Evolutionary conservation across 441 rosid species (phyloP).

Genomic region (Eruca vesicaria): DNA sequence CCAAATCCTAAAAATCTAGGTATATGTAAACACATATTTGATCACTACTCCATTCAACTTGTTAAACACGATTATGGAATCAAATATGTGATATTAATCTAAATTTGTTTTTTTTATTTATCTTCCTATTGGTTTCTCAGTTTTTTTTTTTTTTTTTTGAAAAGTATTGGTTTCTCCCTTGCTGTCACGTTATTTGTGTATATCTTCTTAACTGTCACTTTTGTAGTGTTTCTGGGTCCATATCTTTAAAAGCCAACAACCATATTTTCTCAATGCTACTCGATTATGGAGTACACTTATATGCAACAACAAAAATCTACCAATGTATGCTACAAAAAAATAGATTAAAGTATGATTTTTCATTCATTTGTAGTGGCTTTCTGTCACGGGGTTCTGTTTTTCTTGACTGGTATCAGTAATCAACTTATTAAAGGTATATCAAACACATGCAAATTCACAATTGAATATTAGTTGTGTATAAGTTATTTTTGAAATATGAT

Average conservation of each 20-base stretch:
- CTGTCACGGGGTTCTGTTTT: neutral
- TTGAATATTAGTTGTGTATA: slow-evolving; percentile 6
- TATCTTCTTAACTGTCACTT: slow-evolving; percentile 10
- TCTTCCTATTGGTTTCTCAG: neutral
- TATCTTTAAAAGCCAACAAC: slow-evolving; percentile 9
- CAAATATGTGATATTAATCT: neutral
- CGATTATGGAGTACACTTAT: neutral
- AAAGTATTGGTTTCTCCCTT: neutral
- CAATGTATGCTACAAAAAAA: neutral
- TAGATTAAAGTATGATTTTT: neutral
- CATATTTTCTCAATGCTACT: neutral
- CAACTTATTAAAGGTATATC: neutral
- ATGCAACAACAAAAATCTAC: neutral
- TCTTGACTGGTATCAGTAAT: neutral
- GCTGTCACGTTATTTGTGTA: slow-evolving; percentile 19
- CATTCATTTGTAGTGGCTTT: neutral
- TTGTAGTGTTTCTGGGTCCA: slow-evolving; percentile 24
- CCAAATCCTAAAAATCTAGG: neutral
- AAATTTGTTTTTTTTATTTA: neutral
- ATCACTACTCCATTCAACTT: neutral
- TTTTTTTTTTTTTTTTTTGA: too few relatives aligned
- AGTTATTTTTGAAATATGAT: neutral
- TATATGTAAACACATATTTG: slow-evolving; percentile 7
- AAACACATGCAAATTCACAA: slow-evolving; percentile 19
- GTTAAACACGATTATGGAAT: neutral